Conservation (phyloP, 768 basidiomycete genomes). For the Mycena leptocephala region DNA sequence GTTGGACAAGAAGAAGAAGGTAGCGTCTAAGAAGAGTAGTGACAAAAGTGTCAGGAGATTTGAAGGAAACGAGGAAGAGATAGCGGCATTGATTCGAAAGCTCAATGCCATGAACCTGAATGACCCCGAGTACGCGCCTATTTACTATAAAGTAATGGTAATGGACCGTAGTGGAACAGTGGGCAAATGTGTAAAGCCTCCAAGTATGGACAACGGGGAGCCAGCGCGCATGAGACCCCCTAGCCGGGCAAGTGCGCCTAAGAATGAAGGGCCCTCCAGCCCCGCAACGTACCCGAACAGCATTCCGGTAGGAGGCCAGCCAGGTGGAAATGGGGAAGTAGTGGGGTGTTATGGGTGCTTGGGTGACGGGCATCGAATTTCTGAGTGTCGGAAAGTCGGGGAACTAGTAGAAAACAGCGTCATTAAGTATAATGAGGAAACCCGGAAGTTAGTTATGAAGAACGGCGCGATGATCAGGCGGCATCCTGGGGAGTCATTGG, state of each 20-base stretch:
- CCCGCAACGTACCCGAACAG: not conserved
- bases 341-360: not conserved
- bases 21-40: not conserved
- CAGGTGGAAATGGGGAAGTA: not conserved
- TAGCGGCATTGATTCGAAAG: not conserved
- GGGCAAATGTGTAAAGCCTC: not conserved
- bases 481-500: not conserved
- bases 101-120: constrained; percentile 5
- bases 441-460: not conserved
- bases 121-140: constrained; percentile 27
- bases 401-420: not conserved
- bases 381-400: not conserved
- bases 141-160: constrained; percentile 24
- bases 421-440: not conserved
- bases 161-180: not conserved
- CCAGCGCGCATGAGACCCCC: not conserved
- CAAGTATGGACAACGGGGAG: not conserved
- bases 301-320: not conserved
- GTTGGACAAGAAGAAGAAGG: not conserved
- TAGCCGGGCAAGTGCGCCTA: not conserved
- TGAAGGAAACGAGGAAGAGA: constrained; percentile 1
- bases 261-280: not conserved
- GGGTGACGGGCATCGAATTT: not conserved
- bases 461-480: not conserved
- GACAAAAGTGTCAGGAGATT: not conserved